Evolutionary conservation across 2,329 filamentous ascomycete species (phyloP).

Genomic region (Paraphaeosphaeria minitans): DNA sequence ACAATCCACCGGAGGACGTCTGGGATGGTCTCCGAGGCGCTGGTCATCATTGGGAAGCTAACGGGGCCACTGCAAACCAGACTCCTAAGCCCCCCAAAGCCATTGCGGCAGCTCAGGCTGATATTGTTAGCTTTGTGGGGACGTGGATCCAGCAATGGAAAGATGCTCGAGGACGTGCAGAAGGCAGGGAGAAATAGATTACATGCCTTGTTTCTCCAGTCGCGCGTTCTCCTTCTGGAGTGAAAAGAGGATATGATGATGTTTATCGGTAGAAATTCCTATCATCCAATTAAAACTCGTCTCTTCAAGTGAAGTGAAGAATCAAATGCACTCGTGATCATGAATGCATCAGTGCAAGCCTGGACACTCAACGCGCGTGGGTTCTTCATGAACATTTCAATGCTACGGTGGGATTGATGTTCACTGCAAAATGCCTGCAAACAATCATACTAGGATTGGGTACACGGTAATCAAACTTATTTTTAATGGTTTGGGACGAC

Average conservation of each 20-base stretch:
- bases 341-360: no score
- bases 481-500: no score
- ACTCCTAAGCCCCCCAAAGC: background rate
- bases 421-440: no score
- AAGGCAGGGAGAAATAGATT: background rate
- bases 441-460: no score
- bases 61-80: background rate
- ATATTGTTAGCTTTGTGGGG: background rate
- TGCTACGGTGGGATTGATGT: no score
- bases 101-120: background rate
- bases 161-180: background rate
- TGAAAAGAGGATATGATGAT: background rate
- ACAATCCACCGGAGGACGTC: background rate
- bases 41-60: background rate
- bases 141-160: background rate
- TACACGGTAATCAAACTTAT: no score
- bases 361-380: no score
- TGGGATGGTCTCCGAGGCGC: constrained; percentile 1
- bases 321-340: no score
- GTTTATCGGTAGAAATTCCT: no score
- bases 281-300: no score
- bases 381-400: no score
- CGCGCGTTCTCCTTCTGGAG: background rate
- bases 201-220: background rate
- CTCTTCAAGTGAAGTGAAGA: no score